phyloP scores from a whole-genome alignment of 2,329 filamentous ascomycete genomes.

The Xylaria sp. region DNA sequence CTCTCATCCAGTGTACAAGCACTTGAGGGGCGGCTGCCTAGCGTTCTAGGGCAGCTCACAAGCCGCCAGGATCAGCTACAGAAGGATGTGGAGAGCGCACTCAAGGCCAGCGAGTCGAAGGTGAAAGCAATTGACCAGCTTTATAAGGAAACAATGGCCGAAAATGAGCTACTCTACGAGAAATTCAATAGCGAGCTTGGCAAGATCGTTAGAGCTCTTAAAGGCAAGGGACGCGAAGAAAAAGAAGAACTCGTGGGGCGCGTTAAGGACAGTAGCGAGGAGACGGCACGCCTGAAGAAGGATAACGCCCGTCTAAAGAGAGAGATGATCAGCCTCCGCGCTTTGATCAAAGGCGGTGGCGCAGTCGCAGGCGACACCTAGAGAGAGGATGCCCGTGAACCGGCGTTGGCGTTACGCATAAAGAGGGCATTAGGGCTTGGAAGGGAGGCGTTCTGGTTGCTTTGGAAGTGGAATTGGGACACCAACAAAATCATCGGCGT shows the following conservation, averaged over 20 bases:
- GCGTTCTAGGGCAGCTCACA: slow-evolving; percentile 67
- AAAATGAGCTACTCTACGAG: slow-evolving; percentile 93
- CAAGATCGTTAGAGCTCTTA: slow-evolving; percentile 81
- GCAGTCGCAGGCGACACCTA: slow-evolving; percentile 45
- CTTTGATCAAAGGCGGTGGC: slow-evolving; percentile 59
- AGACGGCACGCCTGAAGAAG: slow-evolving; percentile 80
- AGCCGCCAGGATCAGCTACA: slow-evolving; percentile 72
- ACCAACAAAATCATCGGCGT: slow-evolving; percentile 38
- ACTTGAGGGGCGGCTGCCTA: slow-evolving; percentile 75
- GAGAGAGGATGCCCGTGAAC: slow-evolving; percentile 42
- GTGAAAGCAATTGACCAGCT: slow-evolving; percentile 86
- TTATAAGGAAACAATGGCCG: slow-evolving; percentile 86
- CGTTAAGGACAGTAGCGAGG: slow-evolving; percentile 79
- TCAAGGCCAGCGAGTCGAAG: slow-evolving; percentile 81
- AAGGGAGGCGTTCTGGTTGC: slow-evolving; percentile 39
- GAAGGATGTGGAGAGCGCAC: slow-evolving; percentile 75
- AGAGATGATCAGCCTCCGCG: slow-evolving; percentile 78
- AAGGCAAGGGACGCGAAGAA: slow-evolving; percentile 77
- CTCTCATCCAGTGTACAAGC: slow-evolving; percentile 69
- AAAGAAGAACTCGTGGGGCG: slow-evolving; percentile 80
- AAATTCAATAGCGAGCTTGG: slow-evolving; percentile 91
- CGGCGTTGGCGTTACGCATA: slow-evolving; percentile 29
- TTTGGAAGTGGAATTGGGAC: slow-evolving; percentile 39
- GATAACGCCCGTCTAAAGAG: slow-evolving; percentile 87
- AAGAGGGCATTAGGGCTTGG: slow-evolving; percentile 28